Percentiles rank a stretch among this genome's conserved stretches.
Evolutionary conservation across 1,139 yeast species (phyloP).

Genomic region (Maudiozyma humilis): DNA sequence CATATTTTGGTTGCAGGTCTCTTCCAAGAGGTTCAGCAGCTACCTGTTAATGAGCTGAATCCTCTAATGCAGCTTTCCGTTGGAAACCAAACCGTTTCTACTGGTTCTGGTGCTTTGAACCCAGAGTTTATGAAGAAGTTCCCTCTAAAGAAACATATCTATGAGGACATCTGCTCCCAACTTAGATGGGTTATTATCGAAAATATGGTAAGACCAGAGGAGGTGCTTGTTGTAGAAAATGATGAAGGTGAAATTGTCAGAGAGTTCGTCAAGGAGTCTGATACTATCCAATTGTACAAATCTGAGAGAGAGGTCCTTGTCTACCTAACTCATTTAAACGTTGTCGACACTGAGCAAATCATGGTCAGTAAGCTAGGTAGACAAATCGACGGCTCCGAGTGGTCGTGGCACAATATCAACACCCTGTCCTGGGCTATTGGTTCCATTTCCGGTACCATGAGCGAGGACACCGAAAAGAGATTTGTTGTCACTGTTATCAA

Average conservation of each 20-base stretch:
- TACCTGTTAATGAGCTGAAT: slow-evolving; percentile 54
- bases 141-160: slow-evolving; percentile 81
- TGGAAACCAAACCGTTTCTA: slow-evolving; percentile 41
- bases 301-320: slow-evolving; percentile 93
- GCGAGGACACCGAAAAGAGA: slow-evolving; percentile 93
- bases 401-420: slow-evolving; percentile 98
- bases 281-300: slow-evolving; percentile 89
- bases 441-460: slow-evolving; percentile 97
- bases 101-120: slow-evolving; percentile 75
- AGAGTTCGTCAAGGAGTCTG: slow-evolving; percentile 94
- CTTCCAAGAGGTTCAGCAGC: slow-evolving; percentile 74
- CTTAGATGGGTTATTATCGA: slow-evolving; percentile 87
- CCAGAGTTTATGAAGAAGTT: slow-evolving; percentile 68
- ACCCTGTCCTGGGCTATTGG: slow-evolving; percentile 99
- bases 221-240: slow-evolving; percentile 89
- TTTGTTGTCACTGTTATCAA: slow-evolving; percentile 88
- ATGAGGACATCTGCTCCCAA: slow-evolving; percentile 65
- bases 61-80: slow-evolving; percentile 70
- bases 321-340: slow-evolving; percentile 90
- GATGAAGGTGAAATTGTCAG: slow-evolving; percentile 99
- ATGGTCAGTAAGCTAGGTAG: slow-evolving; percentile 86
- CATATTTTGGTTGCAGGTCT: slow-evolving; percentile 68
- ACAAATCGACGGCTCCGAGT: slow-evolving; percentile 92
- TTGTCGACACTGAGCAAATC: slow-evolving; percentile 84
- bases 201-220: slow-evolving; percentile 98